These are phyloP conservation scores for Aegilops tauschii DNA, from an alignment of 176 grass and related monocot genomes.

Conservation along the genomic window DNA sequence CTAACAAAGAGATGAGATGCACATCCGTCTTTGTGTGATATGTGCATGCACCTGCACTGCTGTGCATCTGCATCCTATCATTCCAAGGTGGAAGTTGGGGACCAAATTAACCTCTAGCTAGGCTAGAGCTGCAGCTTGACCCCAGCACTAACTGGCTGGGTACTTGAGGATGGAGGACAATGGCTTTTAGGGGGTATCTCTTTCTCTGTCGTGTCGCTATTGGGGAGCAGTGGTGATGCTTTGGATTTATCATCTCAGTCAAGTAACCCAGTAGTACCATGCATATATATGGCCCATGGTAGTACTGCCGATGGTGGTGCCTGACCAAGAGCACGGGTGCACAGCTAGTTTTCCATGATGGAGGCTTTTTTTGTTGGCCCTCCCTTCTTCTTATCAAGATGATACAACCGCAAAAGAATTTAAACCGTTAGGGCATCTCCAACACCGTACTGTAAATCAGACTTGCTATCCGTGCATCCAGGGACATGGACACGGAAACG, in stretches of 20 bases:
- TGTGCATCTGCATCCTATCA: background rate
- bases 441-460: too few relatives aligned
- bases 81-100: background rate
- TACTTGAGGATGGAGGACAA: background rate
- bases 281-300: too few relatives aligned
- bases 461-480: too few relatives aligned
- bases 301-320: too few relatives aligned
- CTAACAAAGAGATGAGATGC: background rate
- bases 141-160: background rate
- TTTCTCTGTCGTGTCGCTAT: constrained; percentile 1
- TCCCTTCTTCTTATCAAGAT: too few relatives aligned
- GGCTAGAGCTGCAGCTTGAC: background rate
- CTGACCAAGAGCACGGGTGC: too few relatives aligned
- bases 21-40: background rate
- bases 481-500: too few relatives aligned
- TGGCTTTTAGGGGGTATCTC: background rate
- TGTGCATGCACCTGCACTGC: background rate
- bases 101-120: background rate
- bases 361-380: too few relatives aligned
- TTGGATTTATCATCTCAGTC: background rate
- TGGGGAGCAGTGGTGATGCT: background rate
- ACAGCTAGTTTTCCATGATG: too few relatives aligned
- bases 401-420: too few relatives aligned
- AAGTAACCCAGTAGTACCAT: too few relatives aligned
- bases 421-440: too few relatives aligned